Evolutionary conservation across 108 stramenopile species (phyloP).

Genomic region (Chaetoceros muelleri): DNA sequence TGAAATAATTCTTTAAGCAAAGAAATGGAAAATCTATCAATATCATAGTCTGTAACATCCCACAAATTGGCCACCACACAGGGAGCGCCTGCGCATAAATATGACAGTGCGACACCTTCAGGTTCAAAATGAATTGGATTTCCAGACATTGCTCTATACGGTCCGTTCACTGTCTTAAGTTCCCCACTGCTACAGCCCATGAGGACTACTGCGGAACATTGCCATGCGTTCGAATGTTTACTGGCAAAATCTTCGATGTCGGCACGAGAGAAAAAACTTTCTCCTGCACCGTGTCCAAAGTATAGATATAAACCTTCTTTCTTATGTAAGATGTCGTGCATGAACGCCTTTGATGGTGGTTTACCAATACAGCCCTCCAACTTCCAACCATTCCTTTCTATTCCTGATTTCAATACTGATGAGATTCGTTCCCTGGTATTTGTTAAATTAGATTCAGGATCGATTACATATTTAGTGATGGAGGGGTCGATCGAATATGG

Average conservation of each 20-base stretch:
- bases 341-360: slow-evolving; percentile 41
- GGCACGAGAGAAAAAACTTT: slow-evolving; percentile 63
- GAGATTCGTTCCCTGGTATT: slow-evolving; percentile 55
- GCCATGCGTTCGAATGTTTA: background rate
- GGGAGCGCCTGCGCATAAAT: slow-evolving; percentile 83
- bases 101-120: slow-evolving; percentile 85
- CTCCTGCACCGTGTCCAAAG: slow-evolving; percentile 95
- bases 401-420: slow-evolving; percentile 46
- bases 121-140: slow-evolving; percentile 77
- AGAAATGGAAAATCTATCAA: slow-evolving; percentile 66
- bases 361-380: slow-evolving; percentile 75
- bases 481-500: slow-evolving; percentile 27
- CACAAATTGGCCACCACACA: slow-evolving; percentile 97
- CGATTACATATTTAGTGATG: slow-evolving; percentile 72
- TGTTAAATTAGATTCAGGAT: slow-evolving; percentile 88
- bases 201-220: slow-evolving; percentile 57
- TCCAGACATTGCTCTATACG: slow-evolving; percentile 24
- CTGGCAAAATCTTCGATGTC: slow-evolving; percentile 39
- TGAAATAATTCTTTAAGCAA: slow-evolving; percentile 11
- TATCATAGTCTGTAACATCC: slow-evolving; percentile 98
- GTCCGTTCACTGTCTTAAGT: slow-evolving; percentile 55
- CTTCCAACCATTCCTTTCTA: slow-evolving; percentile 27
- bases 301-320: slow-evolving; percentile 79
- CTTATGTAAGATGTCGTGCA: slow-evolving; percentile 30
- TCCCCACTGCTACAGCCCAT: slow-evolving; percentile 97